Conservation (phyloP, 495 filamentous ascomycete species). For the Cercophora newfieldiana region DNA sequence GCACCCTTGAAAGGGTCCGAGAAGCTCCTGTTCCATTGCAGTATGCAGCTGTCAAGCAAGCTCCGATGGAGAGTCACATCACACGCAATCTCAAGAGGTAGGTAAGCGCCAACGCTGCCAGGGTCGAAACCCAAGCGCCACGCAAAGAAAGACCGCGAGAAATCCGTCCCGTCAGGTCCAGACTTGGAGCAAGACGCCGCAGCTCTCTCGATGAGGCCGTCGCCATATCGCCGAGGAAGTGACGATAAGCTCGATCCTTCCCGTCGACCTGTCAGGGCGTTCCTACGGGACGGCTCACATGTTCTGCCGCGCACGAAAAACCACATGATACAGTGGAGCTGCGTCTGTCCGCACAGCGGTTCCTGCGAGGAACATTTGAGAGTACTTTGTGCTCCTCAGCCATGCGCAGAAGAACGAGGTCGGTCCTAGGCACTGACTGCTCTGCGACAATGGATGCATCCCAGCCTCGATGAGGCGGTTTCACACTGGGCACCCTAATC, state of each 20-base stretch:
- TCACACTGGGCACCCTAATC: neutral
- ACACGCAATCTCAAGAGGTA: neutral
- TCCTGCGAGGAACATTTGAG: neutral
- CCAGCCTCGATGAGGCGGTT: neutral
- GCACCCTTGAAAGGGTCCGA: neutral
- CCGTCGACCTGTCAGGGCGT: constrained; percentile 1
- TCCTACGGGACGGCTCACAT: neutral
- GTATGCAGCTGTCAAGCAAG: neutral
- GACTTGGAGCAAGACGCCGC: neutral
- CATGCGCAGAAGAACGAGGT: no score
- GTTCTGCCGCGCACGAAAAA: neutral
- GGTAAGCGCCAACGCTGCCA: neutral
- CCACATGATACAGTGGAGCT: constrained; percentile 10
- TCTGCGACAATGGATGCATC: no score
- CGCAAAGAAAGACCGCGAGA: neutral
- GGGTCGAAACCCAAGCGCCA: neutral
- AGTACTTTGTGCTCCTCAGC: neutral
- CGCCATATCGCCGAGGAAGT: neutral
- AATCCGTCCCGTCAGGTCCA: neutral
- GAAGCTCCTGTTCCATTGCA: neutral
- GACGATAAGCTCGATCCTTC: neutral
- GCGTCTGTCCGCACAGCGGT: neutral
- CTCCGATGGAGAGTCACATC: neutral
- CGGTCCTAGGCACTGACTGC: no score
- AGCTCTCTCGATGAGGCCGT: neutral